Percentiles rank a stretch among this genome's conserved stretches.
These are phyloP conservation scores for Ophiostoma sp. DNA, from an alignment of 2,329 filamentous ascomycete genomes.

Conservation along the genomic window DNA sequence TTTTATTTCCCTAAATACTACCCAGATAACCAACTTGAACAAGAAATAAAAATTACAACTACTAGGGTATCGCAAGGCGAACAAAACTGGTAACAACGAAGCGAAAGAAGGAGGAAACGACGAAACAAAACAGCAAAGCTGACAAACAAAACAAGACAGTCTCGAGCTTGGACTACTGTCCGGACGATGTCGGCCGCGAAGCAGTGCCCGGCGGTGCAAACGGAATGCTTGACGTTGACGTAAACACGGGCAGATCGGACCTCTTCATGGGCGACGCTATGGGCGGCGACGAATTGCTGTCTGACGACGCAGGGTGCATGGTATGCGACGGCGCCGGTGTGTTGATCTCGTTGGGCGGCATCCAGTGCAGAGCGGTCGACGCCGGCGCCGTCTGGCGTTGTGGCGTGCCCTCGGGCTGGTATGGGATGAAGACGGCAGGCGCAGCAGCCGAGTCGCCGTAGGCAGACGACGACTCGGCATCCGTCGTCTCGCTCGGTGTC, in stretches of 20 bases:
- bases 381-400: background rate
- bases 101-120: background rate
- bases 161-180: background rate
- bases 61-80: constrained; percentile 9
- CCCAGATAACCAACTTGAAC: background rate
- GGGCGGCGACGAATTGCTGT: background rate
- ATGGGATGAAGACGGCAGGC: constrained; percentile 46
- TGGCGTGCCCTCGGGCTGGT: constrained; percentile 50
- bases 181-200: background rate
- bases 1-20: constrained; percentile 7
- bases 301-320: background rate
- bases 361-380: constrained; percentile 42
- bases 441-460: constrained; percentile 16
- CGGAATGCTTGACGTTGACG: constrained; percentile 43
- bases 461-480: background rate
- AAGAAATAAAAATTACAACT: constrained; percentile 1
- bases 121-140: background rate
- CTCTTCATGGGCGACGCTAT: constrained; percentile 28
- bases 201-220: constrained; percentile 31
- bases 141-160: background rate
- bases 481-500: constrained; percentile 7
- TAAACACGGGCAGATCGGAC: constrained; percentile 37
- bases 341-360: constrained; percentile 41
- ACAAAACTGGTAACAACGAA: background rate
- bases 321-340: background rate